phyloP scores from a whole-genome alignment of 805 yeast genomes.

The Saturnispora diversa region DNA sequence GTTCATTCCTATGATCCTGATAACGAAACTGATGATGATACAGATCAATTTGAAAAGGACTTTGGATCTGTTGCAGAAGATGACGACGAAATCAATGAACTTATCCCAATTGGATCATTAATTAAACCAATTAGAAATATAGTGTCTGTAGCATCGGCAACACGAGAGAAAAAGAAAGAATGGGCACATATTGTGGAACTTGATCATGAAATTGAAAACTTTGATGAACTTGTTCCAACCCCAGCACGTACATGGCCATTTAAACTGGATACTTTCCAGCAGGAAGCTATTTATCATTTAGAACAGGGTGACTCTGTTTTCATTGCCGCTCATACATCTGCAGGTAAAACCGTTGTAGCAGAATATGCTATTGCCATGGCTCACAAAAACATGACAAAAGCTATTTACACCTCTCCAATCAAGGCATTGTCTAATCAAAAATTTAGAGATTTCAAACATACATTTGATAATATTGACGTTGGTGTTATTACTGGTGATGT shows the following conservation, averaged over 20 bases:
- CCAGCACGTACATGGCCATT: constrained; percentile 95
- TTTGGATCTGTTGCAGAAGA: constrained; percentile 3
- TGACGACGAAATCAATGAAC: constrained; percentile 24
- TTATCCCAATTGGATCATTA: constrained; percentile 24
- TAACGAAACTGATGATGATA: constrained; percentile 32
- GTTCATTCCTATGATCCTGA: too few species aligned
- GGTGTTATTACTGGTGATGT: constrained; percentile 99
- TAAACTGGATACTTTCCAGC: constrained; percentile 88
- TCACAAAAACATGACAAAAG: constrained; percentile 88
- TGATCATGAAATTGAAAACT: constrained; percentile 74
- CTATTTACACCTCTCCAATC: constrained; percentile 94
- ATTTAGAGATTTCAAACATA: constrained; percentile 87
- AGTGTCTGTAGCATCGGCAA: constrained; percentile 6
- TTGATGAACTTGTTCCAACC: constrained; percentile 80
- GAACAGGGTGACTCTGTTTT: constrained; percentile 98
- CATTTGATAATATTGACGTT: constrained; percentile 82
- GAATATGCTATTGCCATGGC: constrained; percentile 99
- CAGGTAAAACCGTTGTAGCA: constrained; percentile 97
- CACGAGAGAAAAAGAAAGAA: constrained; percentile 32
- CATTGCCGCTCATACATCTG: constrained; percentile 98
- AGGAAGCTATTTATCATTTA: constrained; percentile 91
- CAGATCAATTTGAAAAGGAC: constrained; percentile 27
- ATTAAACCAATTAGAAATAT: constrained; percentile 21
- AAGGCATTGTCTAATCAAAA: constrained; percentile 93
- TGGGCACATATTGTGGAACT: constrained; percentile 97